Conservation (phyloP, 192 early-diverging fungal genomes). For the Coemansia sp. region DNA sequence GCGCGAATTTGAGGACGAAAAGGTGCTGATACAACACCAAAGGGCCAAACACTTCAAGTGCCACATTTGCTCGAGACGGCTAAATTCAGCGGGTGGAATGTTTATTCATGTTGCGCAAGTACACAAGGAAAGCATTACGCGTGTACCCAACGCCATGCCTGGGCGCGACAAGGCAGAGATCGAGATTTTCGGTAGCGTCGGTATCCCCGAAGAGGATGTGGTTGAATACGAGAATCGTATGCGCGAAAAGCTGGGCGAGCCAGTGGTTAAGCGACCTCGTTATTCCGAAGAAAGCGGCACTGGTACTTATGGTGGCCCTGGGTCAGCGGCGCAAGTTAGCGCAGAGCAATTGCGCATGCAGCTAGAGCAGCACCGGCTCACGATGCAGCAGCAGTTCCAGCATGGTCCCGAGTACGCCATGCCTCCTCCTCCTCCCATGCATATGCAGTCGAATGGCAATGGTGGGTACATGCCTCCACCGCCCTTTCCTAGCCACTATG, state of each 20-base stretch:
- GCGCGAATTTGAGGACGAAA: conserved; percentile 93
- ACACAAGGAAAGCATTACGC: conserved; percentile 80
- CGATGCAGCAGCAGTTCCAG: conserved; percentile 46
- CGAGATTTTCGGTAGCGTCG: conserved; percentile 94
- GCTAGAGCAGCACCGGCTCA: conserved; percentile 52
- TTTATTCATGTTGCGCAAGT: conserved; percentile 88
- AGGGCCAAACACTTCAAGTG: conserved; percentile 95
- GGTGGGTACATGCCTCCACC: conserved; percentile 13
- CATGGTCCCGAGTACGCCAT: not conserved
- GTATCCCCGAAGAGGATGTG: conserved; percentile 80
- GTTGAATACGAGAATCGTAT: conserved; percentile 60
- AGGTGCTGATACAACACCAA: conserved; percentile 90
- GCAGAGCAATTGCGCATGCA: conserved; percentile 48
- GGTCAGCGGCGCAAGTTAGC: conserved; percentile 23
- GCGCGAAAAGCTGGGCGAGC: conserved; percentile 53
- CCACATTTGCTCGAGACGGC: conserved; percentile 73
- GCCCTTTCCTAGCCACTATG: conserved; percentile 14
- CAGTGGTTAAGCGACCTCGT: conserved; percentile 45
- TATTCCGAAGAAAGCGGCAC: conserved; percentile 42
- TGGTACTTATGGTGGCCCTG: conserved; percentile 33
- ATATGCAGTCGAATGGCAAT: conserved; percentile 17
- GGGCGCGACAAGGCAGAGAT: conserved; percentile 84
- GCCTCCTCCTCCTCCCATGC: conserved; percentile 11
- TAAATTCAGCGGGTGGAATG: conserved; percentile 89
- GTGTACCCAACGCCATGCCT: conserved; percentile 78